A percentile compares a stretch with the other conserved stretches of the same genome.
Conservation (phyloP, 805 yeast species). For the Lipomyces yamanashiensis region DNA sequence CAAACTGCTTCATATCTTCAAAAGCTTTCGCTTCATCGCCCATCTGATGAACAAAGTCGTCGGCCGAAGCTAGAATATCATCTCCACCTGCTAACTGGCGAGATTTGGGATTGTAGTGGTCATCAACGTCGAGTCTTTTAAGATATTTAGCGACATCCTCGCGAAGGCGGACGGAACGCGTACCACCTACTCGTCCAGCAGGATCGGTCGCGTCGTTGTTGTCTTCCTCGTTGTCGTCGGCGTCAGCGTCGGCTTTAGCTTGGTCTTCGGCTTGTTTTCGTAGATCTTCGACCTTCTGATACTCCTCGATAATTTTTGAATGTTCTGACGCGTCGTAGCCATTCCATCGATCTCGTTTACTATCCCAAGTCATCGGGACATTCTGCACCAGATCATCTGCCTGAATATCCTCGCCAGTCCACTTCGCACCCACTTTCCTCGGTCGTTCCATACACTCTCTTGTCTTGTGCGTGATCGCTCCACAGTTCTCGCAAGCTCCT, state of each 20-base stretch:
- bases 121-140: conserved; percentile 55
- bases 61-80: conserved; percentile 56
- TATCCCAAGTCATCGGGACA: conserved; percentile 58
- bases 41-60: conserved; percentile 39
- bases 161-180: conserved; percentile 61
- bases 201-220: conserved; percentile 26
- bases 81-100: conserved; percentile 42
- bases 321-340: conserved; percentile 74
- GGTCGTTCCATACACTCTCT: conserved; percentile 67
- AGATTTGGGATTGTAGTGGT: conserved; percentile 52
- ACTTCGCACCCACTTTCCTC: conserved; percentile 48
- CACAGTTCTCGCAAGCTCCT: conserved; percentile 63
- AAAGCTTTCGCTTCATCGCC: conserved; percentile 61
- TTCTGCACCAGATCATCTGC: conserved; percentile 41
- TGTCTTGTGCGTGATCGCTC: conserved; percentile 55
- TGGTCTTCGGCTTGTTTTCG: conserved; percentile 33
- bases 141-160: conserved; percentile 78
- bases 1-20: conserved; percentile 54
- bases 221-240: conserved; percentile 35
- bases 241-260: conserved; percentile 27
- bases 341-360: conserved; percentile 79
- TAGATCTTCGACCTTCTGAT: conserved; percentile 50
- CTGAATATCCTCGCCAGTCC: conserved; percentile 42
- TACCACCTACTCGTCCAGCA: conserved; percentile 43
- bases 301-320: conserved; percentile 53